Percentiles rank a stretch among this genome's conserved stretches.
phyloP scores from a whole-genome alignment of 2,329 filamentous ascomycete genomes.

The Coleophoma crateriformis region DNA sequence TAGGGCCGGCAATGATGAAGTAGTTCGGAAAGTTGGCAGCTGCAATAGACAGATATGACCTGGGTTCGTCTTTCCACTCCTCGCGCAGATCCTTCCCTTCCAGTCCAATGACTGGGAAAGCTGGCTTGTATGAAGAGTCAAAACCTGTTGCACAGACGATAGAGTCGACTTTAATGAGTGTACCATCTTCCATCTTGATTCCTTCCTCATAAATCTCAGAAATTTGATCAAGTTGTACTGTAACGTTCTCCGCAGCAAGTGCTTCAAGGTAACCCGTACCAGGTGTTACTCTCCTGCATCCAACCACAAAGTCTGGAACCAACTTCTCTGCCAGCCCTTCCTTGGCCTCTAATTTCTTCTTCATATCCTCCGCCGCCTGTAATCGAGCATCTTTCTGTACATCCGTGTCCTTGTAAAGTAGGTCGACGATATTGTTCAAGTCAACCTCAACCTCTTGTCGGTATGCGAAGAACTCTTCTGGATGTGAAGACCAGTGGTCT shows the following conservation, averaged over 20 bases:
- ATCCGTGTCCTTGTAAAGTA: constrained; percentile 6
- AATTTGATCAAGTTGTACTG: neutral
- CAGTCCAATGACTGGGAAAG: constrained; percentile 11
- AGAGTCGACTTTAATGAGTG: constrained; percentile 16
- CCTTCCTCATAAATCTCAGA: neutral
- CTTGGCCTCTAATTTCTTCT: constrained; percentile 8
- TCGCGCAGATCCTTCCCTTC: constrained; percentile 2
- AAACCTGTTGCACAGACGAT: constrained; percentile 27
- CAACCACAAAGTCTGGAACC: neutral
- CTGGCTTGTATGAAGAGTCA: constrained; percentile 15
- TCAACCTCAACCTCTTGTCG: constrained; percentile 12
- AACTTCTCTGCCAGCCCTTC: neutral
- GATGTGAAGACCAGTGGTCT: constrained; percentile 7
- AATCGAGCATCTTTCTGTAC: neutral
- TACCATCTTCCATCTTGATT: neutral
- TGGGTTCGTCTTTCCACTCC: constrained; percentile 6
- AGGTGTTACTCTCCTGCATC: constrained; percentile 23
- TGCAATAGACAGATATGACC: constrained; percentile 7
- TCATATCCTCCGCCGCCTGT: constrained; percentile 3
- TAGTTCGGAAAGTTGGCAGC: constrained; percentile 4
- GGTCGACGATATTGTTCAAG: constrained; percentile 17
- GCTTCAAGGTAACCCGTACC: neutral
- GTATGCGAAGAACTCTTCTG: constrained; percentile 8
- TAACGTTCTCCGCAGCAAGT: neutral
- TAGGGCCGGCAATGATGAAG: neutral